phyloP scores from a whole-genome alignment of 2,329 filamentous ascomycete species.

The Annulohypoxylon truncatum region DNA sequence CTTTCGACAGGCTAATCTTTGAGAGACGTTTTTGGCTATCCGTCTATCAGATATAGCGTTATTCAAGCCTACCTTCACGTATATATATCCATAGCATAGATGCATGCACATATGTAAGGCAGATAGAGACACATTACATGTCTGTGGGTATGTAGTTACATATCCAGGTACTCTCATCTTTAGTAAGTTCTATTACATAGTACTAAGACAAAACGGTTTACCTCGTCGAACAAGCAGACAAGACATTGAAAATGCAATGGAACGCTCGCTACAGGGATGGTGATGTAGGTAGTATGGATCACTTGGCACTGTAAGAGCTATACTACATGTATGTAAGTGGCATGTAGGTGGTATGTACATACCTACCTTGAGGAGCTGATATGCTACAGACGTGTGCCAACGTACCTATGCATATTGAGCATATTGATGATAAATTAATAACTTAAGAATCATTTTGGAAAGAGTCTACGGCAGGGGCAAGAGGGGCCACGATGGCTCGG shows the following conservation, averaged over 20 bases:
- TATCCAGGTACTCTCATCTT: conserved; percentile 11
- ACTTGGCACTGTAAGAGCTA: conserved; percentile 33
- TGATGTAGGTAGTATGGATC: conserved; percentile 38
- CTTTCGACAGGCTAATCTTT: conserved; percentile 23
- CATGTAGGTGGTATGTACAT: conserved; percentile 1
- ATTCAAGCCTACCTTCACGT: background rate
- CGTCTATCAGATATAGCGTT: conserved; percentile 2
- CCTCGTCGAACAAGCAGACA: conserved; percentile 28
- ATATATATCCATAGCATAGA: conserved; percentile 7
- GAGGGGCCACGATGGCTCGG: conserved; percentile 37
- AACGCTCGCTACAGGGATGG: conserved; percentile 32
- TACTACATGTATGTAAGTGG: conserved; percentile 2
- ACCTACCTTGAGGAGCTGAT: conserved; percentile 27
- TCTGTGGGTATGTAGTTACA: conserved; percentile 12
- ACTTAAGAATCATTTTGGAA: conserved; percentile 28
- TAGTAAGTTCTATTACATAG: conserved; percentile 30
- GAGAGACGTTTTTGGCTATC: conserved; percentile 17
- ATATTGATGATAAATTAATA: conserved; percentile 31
- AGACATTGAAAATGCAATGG: conserved; percentile 34
- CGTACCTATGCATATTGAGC: conserved; percentile 11
- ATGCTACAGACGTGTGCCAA: background rate
- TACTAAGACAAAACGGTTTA: conserved; percentile 23
- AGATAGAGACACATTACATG: background rate
- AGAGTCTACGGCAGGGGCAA: conserved; percentile 34
- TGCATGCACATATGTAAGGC: conserved; percentile 6